phyloP scores from a whole-genome alignment of 441 rosid genomes.

The Syzygium malaccense region DNA sequence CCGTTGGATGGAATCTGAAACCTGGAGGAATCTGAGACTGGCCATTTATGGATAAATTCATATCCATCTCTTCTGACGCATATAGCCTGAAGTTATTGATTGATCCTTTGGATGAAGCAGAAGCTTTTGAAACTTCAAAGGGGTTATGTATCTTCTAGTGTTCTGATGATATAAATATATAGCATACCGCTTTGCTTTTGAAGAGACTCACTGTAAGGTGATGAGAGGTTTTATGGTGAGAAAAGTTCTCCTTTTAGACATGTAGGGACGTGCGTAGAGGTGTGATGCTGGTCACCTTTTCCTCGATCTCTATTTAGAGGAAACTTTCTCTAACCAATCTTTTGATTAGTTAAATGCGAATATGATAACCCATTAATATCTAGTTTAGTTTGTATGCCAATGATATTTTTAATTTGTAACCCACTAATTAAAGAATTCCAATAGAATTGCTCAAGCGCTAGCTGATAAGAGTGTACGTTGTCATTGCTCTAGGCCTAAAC shows the following conservation, averaged over 20 bases:
- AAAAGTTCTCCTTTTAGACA: neutral
- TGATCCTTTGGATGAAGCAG: neutral
- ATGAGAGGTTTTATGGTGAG: neutral
- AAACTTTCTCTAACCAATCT: neutral
- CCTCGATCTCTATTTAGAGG: neutral
- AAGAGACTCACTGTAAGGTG: neutral
- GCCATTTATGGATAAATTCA: slow-evolving; percentile 14
- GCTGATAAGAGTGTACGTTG: no score
- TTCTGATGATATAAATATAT: neutral
- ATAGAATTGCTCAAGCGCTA: neutral
- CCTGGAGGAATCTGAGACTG: slow-evolving; percentile 13
- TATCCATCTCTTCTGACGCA: neutral
- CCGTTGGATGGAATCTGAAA: slow-evolving; percentile 11
- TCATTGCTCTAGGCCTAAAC: neutral
- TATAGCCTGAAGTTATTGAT: neutral
- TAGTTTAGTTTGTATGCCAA: neutral
- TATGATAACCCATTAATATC: neutral
- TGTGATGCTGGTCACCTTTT: neutral
- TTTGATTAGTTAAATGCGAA: neutral
- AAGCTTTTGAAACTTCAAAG: neutral
- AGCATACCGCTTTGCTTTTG: neutral
- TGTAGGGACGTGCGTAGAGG: neutral
- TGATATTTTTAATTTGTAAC: neutral
- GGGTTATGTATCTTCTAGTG: neutral
- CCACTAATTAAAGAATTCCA: neutral